Percentiles rank a stretch among this genome's conserved stretches.
phyloP scores from a whole-genome alignment of 352 stramenopile genomes.

The Pythium graminicola region DNA sequence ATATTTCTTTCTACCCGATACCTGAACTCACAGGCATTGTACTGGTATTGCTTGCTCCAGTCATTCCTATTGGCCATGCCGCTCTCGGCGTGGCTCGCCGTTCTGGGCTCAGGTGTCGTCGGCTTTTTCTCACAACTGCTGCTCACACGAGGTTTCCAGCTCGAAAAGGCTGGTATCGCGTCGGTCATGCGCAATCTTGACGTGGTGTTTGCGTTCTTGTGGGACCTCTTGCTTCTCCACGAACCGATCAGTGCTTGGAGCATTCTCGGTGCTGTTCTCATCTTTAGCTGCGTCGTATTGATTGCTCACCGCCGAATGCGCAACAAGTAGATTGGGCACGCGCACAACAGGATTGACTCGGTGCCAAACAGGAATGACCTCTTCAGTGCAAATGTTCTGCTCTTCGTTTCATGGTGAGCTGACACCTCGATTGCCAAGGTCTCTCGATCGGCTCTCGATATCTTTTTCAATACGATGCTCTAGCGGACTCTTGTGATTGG shows the following conservation, averaged over 20 bases:
- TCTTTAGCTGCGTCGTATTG: constrained; percentile 30
- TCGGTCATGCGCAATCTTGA: constrained; percentile 43
- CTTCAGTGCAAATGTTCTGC: too few relatives aligned
- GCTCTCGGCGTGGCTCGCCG: constrained; percentile 30
- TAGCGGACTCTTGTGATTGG: too few relatives aligned
- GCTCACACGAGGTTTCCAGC: constrained; percentile 56
- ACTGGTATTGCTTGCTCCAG: too few relatives aligned
- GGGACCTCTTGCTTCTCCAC: constrained; percentile 36
- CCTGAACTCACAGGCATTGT: too few relatives aligned
- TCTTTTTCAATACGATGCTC: too few relatives aligned
- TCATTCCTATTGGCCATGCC: constrained; percentile 29
- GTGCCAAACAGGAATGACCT: too few relatives aligned
- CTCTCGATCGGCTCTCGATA: too few relatives aligned
- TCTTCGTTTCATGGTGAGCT: too few relatives aligned
- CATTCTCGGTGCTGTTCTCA: constrained; percentile 30
- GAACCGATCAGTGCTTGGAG: constrained; percentile 37
- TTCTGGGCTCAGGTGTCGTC: constrained; percentile 35
- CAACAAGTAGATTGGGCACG: too few relatives aligned
- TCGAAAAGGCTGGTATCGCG: constrained; percentile 41
- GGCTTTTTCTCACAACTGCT: constrained; percentile 47
- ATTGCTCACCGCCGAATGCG: constrained; percentile 24
- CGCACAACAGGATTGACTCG: too few relatives aligned
- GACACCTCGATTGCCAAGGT: too few relatives aligned
- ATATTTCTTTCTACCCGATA: too few relatives aligned
- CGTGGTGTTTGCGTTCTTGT: constrained; percentile 50